A percentile compares a stretch with the other conserved stretches of the same genome.
These are phyloP conservation scores for Ustilago cynodontis DNA, from an alignment of 1,284 basidiomycete species.

Conservation along the genomic window DNA sequence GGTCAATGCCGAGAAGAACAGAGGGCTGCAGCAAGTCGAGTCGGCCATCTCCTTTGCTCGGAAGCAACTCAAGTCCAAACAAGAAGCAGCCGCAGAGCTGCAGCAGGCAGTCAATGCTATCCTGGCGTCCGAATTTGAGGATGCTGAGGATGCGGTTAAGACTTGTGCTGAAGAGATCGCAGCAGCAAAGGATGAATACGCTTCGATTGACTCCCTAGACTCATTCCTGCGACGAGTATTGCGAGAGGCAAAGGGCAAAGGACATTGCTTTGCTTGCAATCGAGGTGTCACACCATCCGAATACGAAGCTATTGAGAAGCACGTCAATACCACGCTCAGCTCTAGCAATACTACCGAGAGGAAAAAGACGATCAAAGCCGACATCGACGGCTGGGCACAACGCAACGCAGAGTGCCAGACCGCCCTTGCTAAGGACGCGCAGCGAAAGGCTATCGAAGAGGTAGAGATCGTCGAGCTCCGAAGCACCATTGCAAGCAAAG, in stretches of 20 bases:
- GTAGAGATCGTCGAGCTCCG: slow-evolving; percentile 73
- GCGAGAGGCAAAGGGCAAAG: slow-evolving; percentile 76
- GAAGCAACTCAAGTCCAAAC: slow-evolving; percentile 76
- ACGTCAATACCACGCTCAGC: slow-evolving; percentile 56
- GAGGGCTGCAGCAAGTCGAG: slow-evolving; percentile 56
- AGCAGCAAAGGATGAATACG: slow-evolving; percentile 60
- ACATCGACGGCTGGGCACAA: slow-evolving; percentile 72
- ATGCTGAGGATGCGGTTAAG: slow-evolving; percentile 76
- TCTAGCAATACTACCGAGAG: slow-evolving; percentile 72
- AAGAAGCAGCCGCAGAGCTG: slow-evolving; percentile 50
- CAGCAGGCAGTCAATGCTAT: slow-evolving; percentile 74
- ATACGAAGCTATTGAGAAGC: slow-evolving; percentile 66
- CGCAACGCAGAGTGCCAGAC: slow-evolving; percentile 73
- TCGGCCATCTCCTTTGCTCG: slow-evolving; percentile 54
- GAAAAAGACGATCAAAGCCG: slow-evolving; percentile 76
- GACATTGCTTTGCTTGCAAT: slow-evolving; percentile 82
- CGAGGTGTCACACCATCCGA: slow-evolving; percentile 79
- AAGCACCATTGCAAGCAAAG: slow-evolving; percentile 76
- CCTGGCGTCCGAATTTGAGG: slow-evolving; percentile 69
- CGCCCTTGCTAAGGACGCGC: slow-evolving; percentile 75
- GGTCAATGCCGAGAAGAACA: slow-evolving; percentile 40
- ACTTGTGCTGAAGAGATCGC: slow-evolving; percentile 75
- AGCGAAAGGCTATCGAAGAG: slow-evolving; percentile 49
- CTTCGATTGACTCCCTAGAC: slow-evolving; percentile 65
- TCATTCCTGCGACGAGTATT: slow-evolving; percentile 79